These are phyloP conservation scores for Lepidium aucheri DNA, from an alignment of 345 rosid genomes.

Conservation along the genomic window DNA sequence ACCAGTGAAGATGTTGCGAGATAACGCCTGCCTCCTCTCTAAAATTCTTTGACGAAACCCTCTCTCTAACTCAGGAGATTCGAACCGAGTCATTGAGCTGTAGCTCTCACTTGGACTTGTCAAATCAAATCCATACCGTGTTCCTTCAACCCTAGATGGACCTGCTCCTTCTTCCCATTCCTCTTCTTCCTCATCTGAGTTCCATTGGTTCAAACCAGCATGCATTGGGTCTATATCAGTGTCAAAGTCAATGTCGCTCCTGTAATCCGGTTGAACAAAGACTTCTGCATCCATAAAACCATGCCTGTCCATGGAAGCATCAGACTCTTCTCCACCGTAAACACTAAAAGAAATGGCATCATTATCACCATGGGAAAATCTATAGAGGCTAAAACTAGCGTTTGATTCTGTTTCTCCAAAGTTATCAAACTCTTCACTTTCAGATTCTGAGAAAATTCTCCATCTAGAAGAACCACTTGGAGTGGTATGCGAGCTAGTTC, in stretches of 20 bases:
- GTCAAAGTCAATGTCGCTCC: constrained; percentile 55
- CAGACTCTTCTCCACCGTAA: constrained; percentile 74
- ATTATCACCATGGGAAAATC: constrained; percentile 43
- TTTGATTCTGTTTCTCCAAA: constrained; percentile 59
- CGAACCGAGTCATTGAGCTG: constrained; percentile 27
- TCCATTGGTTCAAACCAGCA: constrained; percentile 70
- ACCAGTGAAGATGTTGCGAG: constrained; percentile 29
- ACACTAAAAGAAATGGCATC: constrained; percentile 67
- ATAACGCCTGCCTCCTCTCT: constrained; percentile 35
- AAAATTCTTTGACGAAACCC: constrained; percentile 30
- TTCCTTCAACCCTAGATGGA: constrained; percentile 24
- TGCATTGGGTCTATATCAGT: constrained; percentile 95
- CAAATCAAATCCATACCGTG: constrained; percentile 23
- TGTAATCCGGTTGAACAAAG: constrained; percentile 37
- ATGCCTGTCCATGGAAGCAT: constrained; percentile 62
- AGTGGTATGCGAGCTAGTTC: constrained; percentile 42
- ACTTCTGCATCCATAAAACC: constrained; percentile 46
- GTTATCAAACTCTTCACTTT: constrained; percentile 63
- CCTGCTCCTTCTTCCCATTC: constrained; percentile 35
- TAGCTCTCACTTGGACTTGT: constrained; percentile 44
- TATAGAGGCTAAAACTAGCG: constrained; percentile 42
- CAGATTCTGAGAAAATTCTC: constrained; percentile 64
- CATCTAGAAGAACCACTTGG: constrained; percentile 64
- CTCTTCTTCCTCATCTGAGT: constrained; percentile 57
- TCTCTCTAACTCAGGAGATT: constrained; percentile 38